A percentile compares a stretch with the other conserved stretches of the same genome.
Conservation (phyloP, 2,329 filamentous ascomycete species). For the Colletotrichum musicola region DNA sequence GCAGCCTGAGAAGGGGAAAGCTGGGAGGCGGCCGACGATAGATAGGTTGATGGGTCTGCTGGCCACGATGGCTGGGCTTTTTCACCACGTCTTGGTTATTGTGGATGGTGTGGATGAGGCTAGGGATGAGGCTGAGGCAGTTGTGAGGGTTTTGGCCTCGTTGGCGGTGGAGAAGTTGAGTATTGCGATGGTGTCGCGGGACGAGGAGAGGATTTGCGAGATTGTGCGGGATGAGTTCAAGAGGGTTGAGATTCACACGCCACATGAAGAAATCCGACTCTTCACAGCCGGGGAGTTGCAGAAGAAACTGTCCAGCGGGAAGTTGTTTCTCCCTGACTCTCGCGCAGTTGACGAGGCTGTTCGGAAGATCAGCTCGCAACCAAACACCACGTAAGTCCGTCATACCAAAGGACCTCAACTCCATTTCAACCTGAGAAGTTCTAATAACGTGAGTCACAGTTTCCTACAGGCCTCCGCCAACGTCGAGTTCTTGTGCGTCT, state of each 20-base stretch:
- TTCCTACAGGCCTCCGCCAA: background rate
- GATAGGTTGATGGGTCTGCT: background rate
- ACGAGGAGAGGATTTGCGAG: background rate
- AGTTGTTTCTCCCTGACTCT: background rate
- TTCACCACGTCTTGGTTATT: background rate
- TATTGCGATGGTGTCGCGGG: background rate
- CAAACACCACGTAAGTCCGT: background rate
- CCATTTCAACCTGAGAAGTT: background rate
- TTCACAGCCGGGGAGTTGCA: constrained; percentile 1
- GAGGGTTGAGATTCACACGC: background rate
- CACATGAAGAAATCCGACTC: background rate
- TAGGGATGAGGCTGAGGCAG: background rate
- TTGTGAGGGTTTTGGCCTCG: background rate
- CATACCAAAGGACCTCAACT: background rate
- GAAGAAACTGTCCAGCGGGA: background rate
- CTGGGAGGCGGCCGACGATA: background rate
- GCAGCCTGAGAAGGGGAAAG: background rate
- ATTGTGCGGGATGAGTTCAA: background rate
- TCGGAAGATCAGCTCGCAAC: background rate
- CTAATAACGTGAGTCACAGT: background rate
- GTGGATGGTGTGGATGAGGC: constrained; percentile 10
- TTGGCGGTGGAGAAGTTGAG: background rate
- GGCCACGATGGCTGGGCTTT: background rate
- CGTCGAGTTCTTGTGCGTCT: background rate
- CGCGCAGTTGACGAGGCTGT: background rate